A percentile compares a stretch with the other conserved stretches of the same genome.
Conservation (phyloP, 768 basidiomycete genomes). For the Pholiota conissans region DNA sequence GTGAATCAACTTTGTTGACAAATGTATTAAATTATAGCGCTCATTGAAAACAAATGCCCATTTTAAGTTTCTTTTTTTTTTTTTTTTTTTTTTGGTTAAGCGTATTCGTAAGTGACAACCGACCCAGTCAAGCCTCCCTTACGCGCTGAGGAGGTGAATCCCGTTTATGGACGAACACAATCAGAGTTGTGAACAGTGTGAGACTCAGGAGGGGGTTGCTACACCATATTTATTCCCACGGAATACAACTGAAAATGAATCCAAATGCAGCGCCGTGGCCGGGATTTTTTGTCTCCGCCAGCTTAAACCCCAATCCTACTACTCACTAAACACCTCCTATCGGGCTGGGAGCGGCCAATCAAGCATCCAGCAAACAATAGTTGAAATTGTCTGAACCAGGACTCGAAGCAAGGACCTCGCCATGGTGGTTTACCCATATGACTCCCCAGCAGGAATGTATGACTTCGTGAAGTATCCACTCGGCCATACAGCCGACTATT, state of each 20-base stretch:
- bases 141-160: no score
- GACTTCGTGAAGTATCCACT: neutral
- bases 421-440: neutral
- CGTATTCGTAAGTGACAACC: no score
- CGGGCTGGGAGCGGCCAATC: neutral
- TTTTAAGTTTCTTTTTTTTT: no score
- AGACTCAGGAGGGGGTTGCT: no score
- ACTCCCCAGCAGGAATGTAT: neutral
- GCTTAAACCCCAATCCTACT: neutral
- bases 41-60: no score
- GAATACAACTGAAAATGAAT: neutral
- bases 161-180: no score
- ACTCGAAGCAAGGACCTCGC: neutral
- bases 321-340: neutral
- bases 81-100: no score
- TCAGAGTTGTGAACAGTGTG: no score
- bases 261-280: neutral
- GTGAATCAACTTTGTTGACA: no score
- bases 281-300: neutral
- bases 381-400: neutral
- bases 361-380: neutral
- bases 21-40: no score
- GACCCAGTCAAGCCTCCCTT: no score
- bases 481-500: neutral
- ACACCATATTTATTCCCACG: neutral